These are phyloP conservation scores for Phytophthora podocarpi DNA, from an alignment of 352 stramenopile genomes.

Conservation along the genomic window DNA sequence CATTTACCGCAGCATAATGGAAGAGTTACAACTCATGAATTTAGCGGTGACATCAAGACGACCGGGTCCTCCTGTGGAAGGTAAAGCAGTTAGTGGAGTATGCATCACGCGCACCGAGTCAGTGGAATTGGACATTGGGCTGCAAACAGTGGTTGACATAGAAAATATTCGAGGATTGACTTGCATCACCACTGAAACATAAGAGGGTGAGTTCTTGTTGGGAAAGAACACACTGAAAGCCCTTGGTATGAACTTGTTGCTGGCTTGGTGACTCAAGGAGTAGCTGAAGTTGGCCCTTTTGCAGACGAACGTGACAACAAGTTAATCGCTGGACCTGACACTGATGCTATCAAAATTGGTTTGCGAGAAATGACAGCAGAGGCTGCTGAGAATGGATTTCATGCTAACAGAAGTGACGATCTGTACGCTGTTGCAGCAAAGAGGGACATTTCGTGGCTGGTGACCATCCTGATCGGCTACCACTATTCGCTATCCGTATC, in stretches of 20 bases:
- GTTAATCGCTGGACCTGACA: neutral
- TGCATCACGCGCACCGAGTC: neutral
- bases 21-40: neutral
- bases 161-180: neutral
- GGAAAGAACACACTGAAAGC: constrained; percentile 1
- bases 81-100: neutral
- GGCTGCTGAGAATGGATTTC: constrained; percentile 1
- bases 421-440: neutral
- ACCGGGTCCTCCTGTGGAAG: neutral
- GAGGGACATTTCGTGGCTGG: constrained; percentile 3
- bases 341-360: neutral
- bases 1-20: neutral
- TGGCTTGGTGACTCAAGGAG: neutral
- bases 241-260: neutral
- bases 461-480: neutral
- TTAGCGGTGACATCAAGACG: too few species aligned
- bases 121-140: neutral
- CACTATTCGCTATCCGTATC: neutral
- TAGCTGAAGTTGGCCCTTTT: neutral
- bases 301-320: constrained; percentile 3
- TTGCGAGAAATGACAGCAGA: neutral
- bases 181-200: neutral
- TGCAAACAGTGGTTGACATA: neutral
- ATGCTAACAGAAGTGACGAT: neutral
- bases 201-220: neutral